Evolutionary conservation across 1,139 yeast genomes (phyloP).

Genomic region (Zhuliangozyma parablackwelliae): DNA sequence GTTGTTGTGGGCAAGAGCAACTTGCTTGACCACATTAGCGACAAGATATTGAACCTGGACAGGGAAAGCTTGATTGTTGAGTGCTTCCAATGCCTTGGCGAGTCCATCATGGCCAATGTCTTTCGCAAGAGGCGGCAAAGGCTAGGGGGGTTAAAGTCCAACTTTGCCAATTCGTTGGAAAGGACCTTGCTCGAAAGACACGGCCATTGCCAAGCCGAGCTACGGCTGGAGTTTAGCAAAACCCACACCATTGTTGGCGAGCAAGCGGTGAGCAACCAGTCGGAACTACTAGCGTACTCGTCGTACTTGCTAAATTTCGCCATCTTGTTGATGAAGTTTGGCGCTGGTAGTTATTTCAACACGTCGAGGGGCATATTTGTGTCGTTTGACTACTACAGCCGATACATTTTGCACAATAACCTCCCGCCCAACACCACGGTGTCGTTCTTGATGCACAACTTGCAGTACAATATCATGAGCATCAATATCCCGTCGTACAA

Average conservation of each 20-base stretch:
- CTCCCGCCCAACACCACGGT: slow-evolving; percentile 5
- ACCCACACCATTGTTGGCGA: too few relatives aligned
- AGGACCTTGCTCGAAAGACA: slow-evolving; percentile 15
- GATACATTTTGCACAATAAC: slow-evolving; percentile 7
- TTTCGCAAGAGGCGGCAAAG: slow-evolving; percentile 7
- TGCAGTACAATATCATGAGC: slow-evolving; percentile 16
- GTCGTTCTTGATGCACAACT: slow-evolving; percentile 10
- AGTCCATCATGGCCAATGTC: slow-evolving; percentile 13
- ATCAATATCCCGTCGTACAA: slow-evolving; percentile 25
- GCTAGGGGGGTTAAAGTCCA: neutral
- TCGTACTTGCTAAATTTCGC: slow-evolving; percentile 16
- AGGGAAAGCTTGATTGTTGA: slow-evolving; percentile 4
- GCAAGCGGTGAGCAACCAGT: neutral
- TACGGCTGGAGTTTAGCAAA: neutral
- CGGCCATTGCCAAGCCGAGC: slow-evolving; percentile 11
- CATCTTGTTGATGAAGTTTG: slow-evolving; percentile 17
- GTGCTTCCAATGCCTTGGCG: slow-evolving; percentile 16
- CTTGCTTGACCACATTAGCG: slow-evolving; percentile 12
- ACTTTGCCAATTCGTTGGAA: slow-evolving; percentile 8
- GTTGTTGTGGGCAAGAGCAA: slow-evolving; percentile 10
- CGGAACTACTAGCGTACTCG: slow-evolving; percentile 15
- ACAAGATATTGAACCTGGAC: neutral
- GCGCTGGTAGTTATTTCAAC: slow-evolving; percentile 18
- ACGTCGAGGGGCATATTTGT: slow-evolving; percentile 12
- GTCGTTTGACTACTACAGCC: slow-evolving; percentile 9